phyloP scores from a whole-genome alignment of 352 stramenopile species.

The Phytophthora megakarya region DNA sequence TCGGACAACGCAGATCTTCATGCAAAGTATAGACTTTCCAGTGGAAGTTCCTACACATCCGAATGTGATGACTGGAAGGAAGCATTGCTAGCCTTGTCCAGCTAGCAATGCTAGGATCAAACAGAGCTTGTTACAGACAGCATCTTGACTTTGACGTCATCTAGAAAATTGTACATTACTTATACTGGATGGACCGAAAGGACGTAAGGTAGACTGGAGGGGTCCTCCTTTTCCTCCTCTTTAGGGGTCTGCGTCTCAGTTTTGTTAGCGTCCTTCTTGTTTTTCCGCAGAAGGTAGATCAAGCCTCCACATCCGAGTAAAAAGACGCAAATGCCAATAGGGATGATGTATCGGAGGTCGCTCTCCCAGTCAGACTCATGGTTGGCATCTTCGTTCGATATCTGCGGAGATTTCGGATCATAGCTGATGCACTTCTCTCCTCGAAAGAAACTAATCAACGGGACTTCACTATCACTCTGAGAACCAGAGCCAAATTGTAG shows the following conservation, averaged over 20 bases:
- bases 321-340: constrained; percentile 52
- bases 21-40: neutral
- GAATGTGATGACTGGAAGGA: neutral
- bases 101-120: neutral
- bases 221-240: constrained; percentile 54
- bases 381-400: constrained; percentile 1
- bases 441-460: constrained; percentile 30
- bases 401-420: neutral
- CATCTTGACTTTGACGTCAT: too few relatives aligned
- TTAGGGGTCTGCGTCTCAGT: constrained; percentile 39
- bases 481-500: neutral
- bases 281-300: constrained; percentile 48
- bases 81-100: neutral
- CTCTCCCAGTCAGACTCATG: constrained; percentile 19
- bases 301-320: constrained; percentile 44
- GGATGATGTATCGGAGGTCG: constrained; percentile 40
- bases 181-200: constrained; percentile 36
- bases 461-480: neutral
- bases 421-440: constrained; percentile 24
- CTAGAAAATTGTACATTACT: neutral
- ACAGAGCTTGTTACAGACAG: too few relatives aligned
- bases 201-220: constrained; percentile 59
- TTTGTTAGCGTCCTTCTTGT: constrained; percentile 40
- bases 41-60: too few relatives aligned
- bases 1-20: constrained; percentile 2